Evolutionary conservation across 768 basidiomycete species (phyloP).

Genomic region (Tulasnella sp.): DNA sequence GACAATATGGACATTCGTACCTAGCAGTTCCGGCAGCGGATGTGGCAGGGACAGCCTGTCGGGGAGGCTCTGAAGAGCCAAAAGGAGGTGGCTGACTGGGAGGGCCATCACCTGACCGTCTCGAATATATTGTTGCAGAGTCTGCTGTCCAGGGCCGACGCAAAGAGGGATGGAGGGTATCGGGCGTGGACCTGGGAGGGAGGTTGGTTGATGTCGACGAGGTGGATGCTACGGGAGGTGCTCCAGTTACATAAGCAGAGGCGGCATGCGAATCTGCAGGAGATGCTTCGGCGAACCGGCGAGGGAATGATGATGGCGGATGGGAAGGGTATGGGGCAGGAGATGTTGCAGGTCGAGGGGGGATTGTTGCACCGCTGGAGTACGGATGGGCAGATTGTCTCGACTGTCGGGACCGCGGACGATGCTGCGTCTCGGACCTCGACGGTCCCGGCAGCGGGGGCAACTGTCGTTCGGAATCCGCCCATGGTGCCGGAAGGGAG

Average conservation of each 20-base stretch:
- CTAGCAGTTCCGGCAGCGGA: conserved; percentile 1
- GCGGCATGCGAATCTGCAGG: not conserved
- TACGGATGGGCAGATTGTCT: not conserved
- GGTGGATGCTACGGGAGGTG: not conserved
- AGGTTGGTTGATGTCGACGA: not conserved
- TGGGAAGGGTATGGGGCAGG: not conserved
- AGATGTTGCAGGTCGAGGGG: conserved; percentile 3
- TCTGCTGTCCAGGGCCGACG: not conserved
- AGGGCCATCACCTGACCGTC: not conserved
- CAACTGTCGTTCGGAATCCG: not conserved
- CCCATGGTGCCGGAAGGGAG: not conserved
- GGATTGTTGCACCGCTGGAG: not conserved
- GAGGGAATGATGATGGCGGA: conserved; percentile 11
- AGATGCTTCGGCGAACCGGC: not conserved
- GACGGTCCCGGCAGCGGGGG: conserved; percentile 3
- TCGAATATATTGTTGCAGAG: not conserved
- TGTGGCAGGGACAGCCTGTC: not conserved
- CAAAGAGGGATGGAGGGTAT: not conserved
- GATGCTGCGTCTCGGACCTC: not conserved
- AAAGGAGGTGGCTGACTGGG: not conserved
- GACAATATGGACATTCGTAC: conserved; percentile 17
- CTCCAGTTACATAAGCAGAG: not conserved
- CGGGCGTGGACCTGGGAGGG: not conserved
- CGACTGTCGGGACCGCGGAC: not conserved
- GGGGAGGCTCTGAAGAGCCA: not conserved